A percentile compares a stretch with the other conserved stretches of the same genome.
Conservation (phyloP, 352 stramenopile genomes). For the Globisporangium paroecandrum region DNA sequence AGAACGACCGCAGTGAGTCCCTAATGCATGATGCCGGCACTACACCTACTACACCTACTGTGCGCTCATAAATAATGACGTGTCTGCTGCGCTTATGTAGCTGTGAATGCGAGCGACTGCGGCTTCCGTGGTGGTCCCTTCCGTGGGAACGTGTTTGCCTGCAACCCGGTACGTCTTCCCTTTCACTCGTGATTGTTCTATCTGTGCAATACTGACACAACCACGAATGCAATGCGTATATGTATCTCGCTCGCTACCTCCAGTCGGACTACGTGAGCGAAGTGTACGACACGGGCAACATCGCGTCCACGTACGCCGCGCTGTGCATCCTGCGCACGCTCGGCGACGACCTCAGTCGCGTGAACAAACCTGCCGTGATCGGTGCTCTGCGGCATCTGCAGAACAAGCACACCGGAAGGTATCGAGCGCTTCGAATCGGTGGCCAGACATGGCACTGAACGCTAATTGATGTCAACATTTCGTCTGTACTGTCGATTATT, state of each 20-base stretch:
- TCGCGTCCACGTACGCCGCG: slow-evolving; percentile 81
- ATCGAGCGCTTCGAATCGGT: neutral
- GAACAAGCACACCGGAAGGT: slow-evolving; percentile 72
- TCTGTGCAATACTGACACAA: neutral
- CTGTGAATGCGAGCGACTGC: slow-evolving; percentile 65
- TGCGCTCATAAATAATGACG: neutral
- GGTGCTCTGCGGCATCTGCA: slow-evolving; percentile 62
- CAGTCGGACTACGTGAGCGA: slow-evolving; percentile 60
- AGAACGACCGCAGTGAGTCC: slow-evolving; percentile 44
- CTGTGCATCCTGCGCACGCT: slow-evolving; percentile 84
- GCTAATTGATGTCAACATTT: neutral
- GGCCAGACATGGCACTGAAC: neutral
- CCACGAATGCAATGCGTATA: neutral
- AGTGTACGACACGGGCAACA: slow-evolving; percentile 80
- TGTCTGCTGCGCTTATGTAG: slow-evolving; percentile 16
- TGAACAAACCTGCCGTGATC: slow-evolving; percentile 72
- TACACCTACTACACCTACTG: neutral
- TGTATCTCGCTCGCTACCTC: neutral
- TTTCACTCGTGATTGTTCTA: neutral
- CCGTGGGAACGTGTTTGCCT: slow-evolving; percentile 61
- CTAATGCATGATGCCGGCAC: no score
- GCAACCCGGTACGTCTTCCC: slow-evolving; percentile 22
- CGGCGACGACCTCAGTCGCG: slow-evolving; percentile 72
- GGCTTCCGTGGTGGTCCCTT: slow-evolving; percentile 69
- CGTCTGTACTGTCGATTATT: neutral